Evolutionary conservation across 2,329 filamentous ascomycete genomes (phyloP).

Genomic region (Ophiostoma himal-ulmi): DNA sequence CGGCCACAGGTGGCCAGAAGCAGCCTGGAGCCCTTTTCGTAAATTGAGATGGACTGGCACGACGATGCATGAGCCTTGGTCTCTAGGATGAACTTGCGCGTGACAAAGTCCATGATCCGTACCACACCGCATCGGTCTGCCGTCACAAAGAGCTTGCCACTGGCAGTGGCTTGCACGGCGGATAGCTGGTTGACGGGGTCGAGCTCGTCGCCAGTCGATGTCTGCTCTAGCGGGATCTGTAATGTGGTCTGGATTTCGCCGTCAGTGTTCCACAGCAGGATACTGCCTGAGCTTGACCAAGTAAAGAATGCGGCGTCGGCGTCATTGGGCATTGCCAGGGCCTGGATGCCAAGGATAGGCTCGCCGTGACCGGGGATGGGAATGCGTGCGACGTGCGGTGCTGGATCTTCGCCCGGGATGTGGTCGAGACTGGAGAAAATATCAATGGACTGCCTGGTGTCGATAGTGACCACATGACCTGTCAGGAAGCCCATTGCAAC

Average conservation of each 20-base stretch:
- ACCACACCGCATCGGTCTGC: slow-evolving; percentile 85
- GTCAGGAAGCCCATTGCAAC: slow-evolving; percentile 64
- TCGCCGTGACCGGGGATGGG: slow-evolving; percentile 59
- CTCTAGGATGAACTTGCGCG: slow-evolving; percentile 58
- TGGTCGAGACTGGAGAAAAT: slow-evolving; percentile 49
- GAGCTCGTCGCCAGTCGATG: slow-evolving; percentile 43
- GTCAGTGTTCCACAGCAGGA: slow-evolving; percentile 75
- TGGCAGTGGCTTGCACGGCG: slow-evolving; percentile 53
- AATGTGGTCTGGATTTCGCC: slow-evolving; percentile 62
- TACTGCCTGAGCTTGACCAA: slow-evolving; percentile 74
- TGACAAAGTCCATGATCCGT: slow-evolving; percentile 58
- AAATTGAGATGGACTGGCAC: slow-evolving; percentile 73
- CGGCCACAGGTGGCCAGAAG: slow-evolving; percentile 78
- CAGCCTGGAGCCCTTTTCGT: slow-evolving; percentile 54
- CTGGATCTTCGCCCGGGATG: slow-evolving; percentile 37
- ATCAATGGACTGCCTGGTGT: slow-evolving; percentile 68
- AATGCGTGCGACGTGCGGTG: slow-evolving; percentile 40
- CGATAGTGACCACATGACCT: slow-evolving; percentile 66
- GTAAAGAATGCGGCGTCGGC: slow-evolving; percentile 73
- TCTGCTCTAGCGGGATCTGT: slow-evolving; percentile 63
- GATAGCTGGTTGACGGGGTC: slow-evolving; percentile 55
- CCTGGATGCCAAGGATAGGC: slow-evolving; percentile 65
- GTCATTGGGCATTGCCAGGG: slow-evolving; percentile 55
- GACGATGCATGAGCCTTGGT: slow-evolving; percentile 83
- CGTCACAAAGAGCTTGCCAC: slow-evolving; percentile 64